Percentiles rank a stretch among this genome's conserved stretches.
Evolutionary conservation across 352 stramenopile genomes (phyloP).

Genomic region (Phytophthora crassamura): DNA sequence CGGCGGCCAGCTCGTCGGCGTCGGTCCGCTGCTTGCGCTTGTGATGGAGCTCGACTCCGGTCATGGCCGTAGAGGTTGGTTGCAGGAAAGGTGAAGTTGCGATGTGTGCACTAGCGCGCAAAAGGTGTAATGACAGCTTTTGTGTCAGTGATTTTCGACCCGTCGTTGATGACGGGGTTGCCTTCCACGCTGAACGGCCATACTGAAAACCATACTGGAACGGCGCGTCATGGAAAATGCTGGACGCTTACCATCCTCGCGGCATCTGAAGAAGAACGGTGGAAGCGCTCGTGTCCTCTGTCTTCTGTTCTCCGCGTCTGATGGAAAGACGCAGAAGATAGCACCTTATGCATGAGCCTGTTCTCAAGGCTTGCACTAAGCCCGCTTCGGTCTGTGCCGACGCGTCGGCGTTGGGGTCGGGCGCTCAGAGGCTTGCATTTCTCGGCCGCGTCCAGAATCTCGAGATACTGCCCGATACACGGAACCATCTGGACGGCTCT

Average conservation of each 20-base stretch:
- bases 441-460: background rate
- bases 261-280: too few species aligned
- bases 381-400: background rate
- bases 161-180: constrained; percentile 17
- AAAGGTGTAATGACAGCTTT: constrained; percentile 25
- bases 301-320: too few species aligned
- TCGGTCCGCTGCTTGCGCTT: constrained; percentile 46
- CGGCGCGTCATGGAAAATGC: constrained; percentile 10
- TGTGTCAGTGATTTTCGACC: constrained; percentile 16
- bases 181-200: constrained; percentile 19
- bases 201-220: constrained; percentile 24
- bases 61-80: constrained; percentile 14
- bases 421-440: too few species aligned
- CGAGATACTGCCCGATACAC: background rate
- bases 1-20: constrained; percentile 18
- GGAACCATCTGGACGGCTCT: constrained; percentile 25
- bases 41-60: constrained; percentile 22
- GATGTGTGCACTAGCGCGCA: constrained; percentile 17
- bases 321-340: too few species aligned
- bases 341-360: too few species aligned
- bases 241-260: constrained; percentile 18
- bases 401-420: background rate
- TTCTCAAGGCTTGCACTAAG: background rate
- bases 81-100: background rate
- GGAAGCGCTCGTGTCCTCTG: too few species aligned